Percentiles rank a stretch among this genome's conserved stretches.
These are phyloP conservation scores for Phoenix dactylifera DNA, from an alignment of 176 grass and related monocot species.

Conservation along the genomic window DNA sequence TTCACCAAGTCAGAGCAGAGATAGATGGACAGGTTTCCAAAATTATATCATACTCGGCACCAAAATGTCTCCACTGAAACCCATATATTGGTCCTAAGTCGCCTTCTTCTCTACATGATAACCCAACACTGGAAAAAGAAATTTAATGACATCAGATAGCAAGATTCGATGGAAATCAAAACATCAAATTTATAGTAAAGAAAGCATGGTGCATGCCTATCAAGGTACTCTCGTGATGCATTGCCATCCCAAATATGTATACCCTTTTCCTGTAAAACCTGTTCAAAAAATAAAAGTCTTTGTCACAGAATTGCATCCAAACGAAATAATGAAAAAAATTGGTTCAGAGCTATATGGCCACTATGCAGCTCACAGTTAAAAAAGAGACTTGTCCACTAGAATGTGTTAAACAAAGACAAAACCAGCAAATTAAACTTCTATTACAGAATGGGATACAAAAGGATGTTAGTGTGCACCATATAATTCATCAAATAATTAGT, in stretches of 20 bases:
- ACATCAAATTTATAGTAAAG: not conserved
- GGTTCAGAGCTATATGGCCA: no score
- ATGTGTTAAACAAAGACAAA: no score
- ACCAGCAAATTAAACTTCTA: no score
- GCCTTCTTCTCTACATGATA: slow-evolving; percentile 62
- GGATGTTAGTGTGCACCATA: no score
- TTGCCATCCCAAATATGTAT: slow-evolving; percentile 92
- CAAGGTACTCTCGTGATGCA: slow-evolving; percentile 86
- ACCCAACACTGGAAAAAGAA: slow-evolving; percentile 49
- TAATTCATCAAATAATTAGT: no score
- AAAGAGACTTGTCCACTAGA: no score
- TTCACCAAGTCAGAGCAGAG: no score
- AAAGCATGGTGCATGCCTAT: slow-evolving; percentile 40
- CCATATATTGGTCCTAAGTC: slow-evolving; percentile 82
- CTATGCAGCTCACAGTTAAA: no score
- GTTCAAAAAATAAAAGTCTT: slow-evolving; percentile 1
- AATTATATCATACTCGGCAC: slow-evolving; percentile 53
- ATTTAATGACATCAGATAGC: not conserved
- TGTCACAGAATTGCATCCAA: no score
- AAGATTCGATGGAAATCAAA: not conserved
- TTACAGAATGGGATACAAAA: no score
- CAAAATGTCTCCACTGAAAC: slow-evolving; percentile 91
- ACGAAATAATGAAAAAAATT: no score
- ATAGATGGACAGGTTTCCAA: not conserved
- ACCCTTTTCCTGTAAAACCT: slow-evolving; percentile 78